These are phyloP conservation scores for Myotisia sp. DNA, from an alignment of 2,329 filamentous ascomycete species.

Conservation along the genomic window DNA sequence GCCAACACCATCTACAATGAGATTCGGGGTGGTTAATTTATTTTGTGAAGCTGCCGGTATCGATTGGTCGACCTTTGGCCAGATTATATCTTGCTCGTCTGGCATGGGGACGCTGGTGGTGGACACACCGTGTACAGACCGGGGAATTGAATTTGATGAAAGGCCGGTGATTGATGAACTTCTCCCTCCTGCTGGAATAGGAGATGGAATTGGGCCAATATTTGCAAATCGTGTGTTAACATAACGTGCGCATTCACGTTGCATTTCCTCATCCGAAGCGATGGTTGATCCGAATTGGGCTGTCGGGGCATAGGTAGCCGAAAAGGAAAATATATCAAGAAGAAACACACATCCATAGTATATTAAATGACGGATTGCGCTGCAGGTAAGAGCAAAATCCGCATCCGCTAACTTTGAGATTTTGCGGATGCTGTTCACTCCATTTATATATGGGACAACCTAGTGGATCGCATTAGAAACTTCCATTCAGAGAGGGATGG, in stretches of 20 bases:
- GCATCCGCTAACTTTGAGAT: slow-evolving; percentile 78
- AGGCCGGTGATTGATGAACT: background rate
- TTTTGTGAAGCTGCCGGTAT: slow-evolving; percentile 10
- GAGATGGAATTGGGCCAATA: slow-evolving; percentile 12
- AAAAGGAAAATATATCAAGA: slow-evolving; percentile 89
- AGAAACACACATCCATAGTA: slow-evolving; percentile 86
- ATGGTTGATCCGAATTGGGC: slow-evolving; percentile 61
- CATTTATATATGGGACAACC: slow-evolving; percentile 76
- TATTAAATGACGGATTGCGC: slow-evolving; percentile 74
- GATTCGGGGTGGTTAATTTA: slow-evolving; percentile 2
- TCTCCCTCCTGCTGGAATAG: background rate
- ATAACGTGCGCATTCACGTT: slow-evolving; percentile 79
- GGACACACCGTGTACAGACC: background rate
- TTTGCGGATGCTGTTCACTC: slow-evolving; percentile 73
- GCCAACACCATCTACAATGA: slow-evolving; percentile 28
- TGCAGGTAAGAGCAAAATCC: slow-evolving; percentile 70
- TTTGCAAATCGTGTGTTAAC: slow-evolving; percentile 45
- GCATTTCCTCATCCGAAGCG: slow-evolving; percentile 58
- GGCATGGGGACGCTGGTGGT: slow-evolving; percentile 14
- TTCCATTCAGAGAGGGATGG: background rate
- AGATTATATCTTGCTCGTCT: slow-evolving; percentile 27
- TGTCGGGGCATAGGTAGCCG: slow-evolving; percentile 75
- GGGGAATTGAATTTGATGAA: background rate
- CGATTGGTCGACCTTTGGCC: slow-evolving; percentile 28
- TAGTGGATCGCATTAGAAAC: slow-evolving; percentile 19